Evolutionary conservation across 2,329 filamentous ascomycete species (phyloP).

Genomic region (Fusarium liriodendri): DNA sequence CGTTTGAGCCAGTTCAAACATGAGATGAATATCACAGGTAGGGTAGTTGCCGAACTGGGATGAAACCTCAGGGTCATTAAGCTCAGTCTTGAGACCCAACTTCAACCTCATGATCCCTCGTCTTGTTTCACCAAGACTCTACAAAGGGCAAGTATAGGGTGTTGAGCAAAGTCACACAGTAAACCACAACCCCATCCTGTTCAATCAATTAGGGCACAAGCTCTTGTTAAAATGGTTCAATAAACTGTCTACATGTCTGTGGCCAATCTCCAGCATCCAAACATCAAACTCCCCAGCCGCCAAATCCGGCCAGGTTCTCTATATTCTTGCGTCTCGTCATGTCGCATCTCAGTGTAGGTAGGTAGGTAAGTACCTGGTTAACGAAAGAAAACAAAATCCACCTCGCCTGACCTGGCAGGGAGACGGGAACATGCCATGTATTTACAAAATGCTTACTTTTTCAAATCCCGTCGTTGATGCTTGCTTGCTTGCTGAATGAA

Average conservation of each 20-base stretch:
- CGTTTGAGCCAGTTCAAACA: background rate
- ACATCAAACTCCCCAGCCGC: conserved; percentile 23
- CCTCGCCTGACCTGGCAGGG: conserved; percentile 32
- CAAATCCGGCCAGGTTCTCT: conserved; percentile 19
- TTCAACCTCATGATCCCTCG: background rate
- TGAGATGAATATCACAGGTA: background rate
- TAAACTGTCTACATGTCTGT: conserved; percentile 32
- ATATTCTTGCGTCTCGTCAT: conserved; percentile 26
- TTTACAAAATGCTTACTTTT: conserved; percentile 32
- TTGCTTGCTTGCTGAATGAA: conserved; percentile 12
- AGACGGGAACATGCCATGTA: conserved; percentile 19
- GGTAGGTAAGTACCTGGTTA: background rate
- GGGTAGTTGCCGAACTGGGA: background rate
- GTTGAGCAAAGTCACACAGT: background rate
- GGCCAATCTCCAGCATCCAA: conserved; percentile 25
- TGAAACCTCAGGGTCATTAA: background rate
- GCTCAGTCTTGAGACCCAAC: background rate
- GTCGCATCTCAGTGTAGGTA: conserved; percentile 29
- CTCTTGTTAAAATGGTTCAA: conserved; percentile 12
- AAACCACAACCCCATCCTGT: background rate
- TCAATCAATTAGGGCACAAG: background rate
- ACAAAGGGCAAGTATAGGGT: background rate
- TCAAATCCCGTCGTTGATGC: conserved; percentile 6
- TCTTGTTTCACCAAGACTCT: background rate
- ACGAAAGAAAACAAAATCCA: conserved; percentile 4